Evolutionary conservation across 495 filamentous ascomycete species (phyloP).

Genomic region (Clavariopsis aquatica): DNA sequence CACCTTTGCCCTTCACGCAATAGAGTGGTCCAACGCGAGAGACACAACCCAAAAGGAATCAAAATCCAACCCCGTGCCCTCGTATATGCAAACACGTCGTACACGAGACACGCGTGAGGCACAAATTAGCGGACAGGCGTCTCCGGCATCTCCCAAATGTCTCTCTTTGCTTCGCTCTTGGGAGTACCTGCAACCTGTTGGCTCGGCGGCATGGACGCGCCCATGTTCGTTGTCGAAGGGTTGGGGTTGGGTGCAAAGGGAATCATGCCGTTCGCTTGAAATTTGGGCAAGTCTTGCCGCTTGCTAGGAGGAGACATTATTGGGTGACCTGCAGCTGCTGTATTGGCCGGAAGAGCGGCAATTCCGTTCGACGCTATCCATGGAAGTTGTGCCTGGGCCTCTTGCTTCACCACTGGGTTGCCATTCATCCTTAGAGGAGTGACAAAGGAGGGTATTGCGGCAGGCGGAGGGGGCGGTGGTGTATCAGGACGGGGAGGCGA

Average conservation of each 20-base stretch:
- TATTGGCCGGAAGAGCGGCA: constrained; percentile 4
- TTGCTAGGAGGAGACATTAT: constrained; percentile 26
- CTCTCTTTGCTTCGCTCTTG: constrained; percentile 4
- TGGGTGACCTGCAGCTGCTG: constrained; percentile 10
- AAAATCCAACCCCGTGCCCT: neutral
- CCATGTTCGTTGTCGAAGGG: constrained; percentile 5
- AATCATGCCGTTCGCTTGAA: constrained; percentile 31
- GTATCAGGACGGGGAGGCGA: constrained; percentile 36
- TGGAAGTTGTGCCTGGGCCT: constrained; percentile 22
- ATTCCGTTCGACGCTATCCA: constrained; percentile 30
- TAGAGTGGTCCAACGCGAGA: constrained; percentile 1
- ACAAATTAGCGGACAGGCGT: constrained; percentile 29
- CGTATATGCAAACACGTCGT: neutral
- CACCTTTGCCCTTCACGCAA: neutral
- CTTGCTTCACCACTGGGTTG: neutral
- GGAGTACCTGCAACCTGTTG: neutral
- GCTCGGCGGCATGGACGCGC: neutral
- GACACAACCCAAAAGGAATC: neutral
- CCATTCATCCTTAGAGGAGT: neutral
- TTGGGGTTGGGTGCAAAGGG: constrained; percentile 34
- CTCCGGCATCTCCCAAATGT: constrained; percentile 36
- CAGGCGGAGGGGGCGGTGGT: constrained; percentile 34
- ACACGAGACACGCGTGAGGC: neutral
- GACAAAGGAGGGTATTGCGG: constrained; percentile 12
- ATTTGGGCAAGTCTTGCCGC: constrained; percentile 26